Percentiles rank a stretch among this genome's conserved stretches.
phyloP scores from a whole-genome alignment of 805 yeast genomes.

The Kuraishia floccosa region DNA sequence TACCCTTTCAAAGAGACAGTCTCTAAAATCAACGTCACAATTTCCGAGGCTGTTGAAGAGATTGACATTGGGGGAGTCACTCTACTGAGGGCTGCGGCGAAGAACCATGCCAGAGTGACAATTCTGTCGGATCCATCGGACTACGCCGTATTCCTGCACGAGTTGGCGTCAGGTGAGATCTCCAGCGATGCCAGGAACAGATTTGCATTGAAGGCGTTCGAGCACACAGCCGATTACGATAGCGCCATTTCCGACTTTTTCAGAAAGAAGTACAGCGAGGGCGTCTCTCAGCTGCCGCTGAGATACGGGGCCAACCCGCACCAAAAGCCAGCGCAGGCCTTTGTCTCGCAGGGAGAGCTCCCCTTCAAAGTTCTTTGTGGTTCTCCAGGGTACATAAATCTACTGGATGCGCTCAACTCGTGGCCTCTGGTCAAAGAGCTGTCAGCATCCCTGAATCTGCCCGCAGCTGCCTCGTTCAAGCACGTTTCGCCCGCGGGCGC shows the following conservation, averaged over 20 bases:
- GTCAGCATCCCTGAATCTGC: constrained; percentile 85
- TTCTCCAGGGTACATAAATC: constrained; percentile 95
- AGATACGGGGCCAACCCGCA: constrained; percentile 99
- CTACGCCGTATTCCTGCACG: constrained; percentile 78
- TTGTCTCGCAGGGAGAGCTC: constrained; percentile 70
- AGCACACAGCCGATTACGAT: constrained; percentile 97
- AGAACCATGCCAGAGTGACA: constrained; percentile 94
- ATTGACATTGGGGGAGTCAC: constrained; percentile 98
- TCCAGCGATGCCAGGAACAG: constrained; percentile 64
- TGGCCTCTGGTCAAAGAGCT: constrained; percentile 99
- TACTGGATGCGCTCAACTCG: constrained; percentile 92
- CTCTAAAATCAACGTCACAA: constrained; percentile 88
- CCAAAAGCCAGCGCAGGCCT: constrained; percentile 99
- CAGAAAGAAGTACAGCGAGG: constrained; percentile 94
- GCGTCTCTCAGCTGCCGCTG: constrained; percentile 78
- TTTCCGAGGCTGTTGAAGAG: constrained; percentile 97
- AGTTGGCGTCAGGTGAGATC: constrained; percentile 65
- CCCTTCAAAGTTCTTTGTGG: constrained; percentile 93
- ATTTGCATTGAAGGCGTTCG: constrained; percentile 93
- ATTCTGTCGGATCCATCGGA: constrained; percentile 92
- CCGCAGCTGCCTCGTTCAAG: constrained; percentile 98
- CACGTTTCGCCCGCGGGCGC: constrained; percentile 99
- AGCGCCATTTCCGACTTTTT: constrained; percentile 92
- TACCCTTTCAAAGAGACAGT: constrained; percentile 98
- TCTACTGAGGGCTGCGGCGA: constrained; percentile 95